Evolutionary conservation across 257 asterid genomes (phyloP), one percentile per base, ranked within the genome.

Genomic region (Gynochthodes officinalis): DNA sequence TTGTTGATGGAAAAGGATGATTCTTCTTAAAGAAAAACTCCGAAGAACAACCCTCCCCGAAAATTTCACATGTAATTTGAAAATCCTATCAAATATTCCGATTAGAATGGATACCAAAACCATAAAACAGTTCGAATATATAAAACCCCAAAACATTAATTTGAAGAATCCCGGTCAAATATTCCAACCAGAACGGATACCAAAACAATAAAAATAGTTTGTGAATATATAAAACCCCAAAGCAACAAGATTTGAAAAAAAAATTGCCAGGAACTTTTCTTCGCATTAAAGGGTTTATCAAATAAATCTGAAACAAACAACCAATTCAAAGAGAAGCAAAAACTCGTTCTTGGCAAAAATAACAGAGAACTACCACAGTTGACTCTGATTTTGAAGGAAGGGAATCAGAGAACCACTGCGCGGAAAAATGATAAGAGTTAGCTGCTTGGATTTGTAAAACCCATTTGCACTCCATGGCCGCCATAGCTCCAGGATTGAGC

Each of bases 381-480:
- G 37, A 4, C 30, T 5, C 48, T 1, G 18, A 18, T 12, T n/a
- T 13, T 28, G 30, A 37, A 67, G 46, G 21, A 1, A n/a, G 16
- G 18, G 30, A 37, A n/a, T 0, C 33, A 39, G 16, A 69, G 72
- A 12, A 69, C 32, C 73, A 69, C 63, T 69, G 57, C 73, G 52
- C 43, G 73, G 48, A 69, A 69, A 52, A 69, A 69, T 69, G 63
- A 69, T 35, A 5, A 35, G 73, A 33, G 63, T 50, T 18, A 32
- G 30, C 66, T 19, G 57, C 61, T 69, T 69, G 63, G 63, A 69
- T 33, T 32, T 18, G 67, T 19, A 27, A 60, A 60, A 30, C 13
- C 42, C 40, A 5, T 16, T 4, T 5, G 43, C 12, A 60, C 40
- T 14, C 49, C 49, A 7, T 43, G 10, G 37, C 15, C 25, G 28